Base-by-base conservation (phyloP, 2,329 filamentous ascomycete genomes). In the Drechmeria coniospora region DNA sequence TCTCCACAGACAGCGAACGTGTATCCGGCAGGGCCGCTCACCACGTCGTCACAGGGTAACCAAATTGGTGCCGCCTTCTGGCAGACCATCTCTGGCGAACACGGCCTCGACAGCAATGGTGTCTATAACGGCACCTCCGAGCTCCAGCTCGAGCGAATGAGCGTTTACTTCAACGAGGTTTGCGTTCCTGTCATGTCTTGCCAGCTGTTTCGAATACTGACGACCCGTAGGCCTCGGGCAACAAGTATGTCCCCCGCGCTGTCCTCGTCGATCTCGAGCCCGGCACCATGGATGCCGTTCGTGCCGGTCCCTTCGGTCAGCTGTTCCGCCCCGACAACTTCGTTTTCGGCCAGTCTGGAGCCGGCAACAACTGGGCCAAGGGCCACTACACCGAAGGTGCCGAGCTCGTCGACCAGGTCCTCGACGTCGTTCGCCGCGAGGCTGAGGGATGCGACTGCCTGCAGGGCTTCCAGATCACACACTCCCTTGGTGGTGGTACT, bases 291-390 rank as follows among this genome's bases (percentile, higher is more conserved):
- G 90, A 98, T 51, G 90, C 90, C 46, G 87, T 98, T 67, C 87
- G 87, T 59, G 82, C 87, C 48, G 87, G 90, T 61, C 90, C 90
- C 44, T 95, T 95, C 59, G 90, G 90, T 48, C 81, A 94, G 69
- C 84, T 98, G 46, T 95, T 98, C 84, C 86, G 90, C 43, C 90
- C 90, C 57, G 90, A 98, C 70, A 98, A 95, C 79, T 95, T 95
- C 65, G 84, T 95, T 56, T 95, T 95, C 62, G 90, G 90, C 50
- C 90, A 95, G 70, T 95, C 90, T 50, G 87, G 90, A 74, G 90
- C 90, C 59, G 90, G 90, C 66, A 98, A 98, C 83, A 95, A 95
- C 78, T 98, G 90, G 90, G 90, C 90, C 63, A 98, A 95, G 79
- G 90, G 90, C 67, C 90, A 98, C 62, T 98, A 98, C 75, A 98